These are phyloP conservation scores for Solanum clarkiae DNA, from an alignment of 257 asterid species.

Conservation along the genomic window DNA sequence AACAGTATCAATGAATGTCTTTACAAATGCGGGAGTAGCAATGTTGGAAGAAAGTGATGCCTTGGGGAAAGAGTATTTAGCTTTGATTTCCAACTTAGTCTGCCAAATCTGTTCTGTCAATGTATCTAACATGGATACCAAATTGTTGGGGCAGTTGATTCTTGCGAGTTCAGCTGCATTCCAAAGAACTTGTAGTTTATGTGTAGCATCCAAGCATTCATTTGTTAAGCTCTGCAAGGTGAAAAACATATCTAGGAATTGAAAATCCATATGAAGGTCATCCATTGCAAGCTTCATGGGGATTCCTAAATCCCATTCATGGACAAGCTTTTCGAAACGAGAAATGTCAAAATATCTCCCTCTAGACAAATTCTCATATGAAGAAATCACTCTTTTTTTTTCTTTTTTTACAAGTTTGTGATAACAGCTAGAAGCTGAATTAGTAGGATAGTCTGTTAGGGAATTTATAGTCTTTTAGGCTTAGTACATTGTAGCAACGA, in stretches of 20 bases:
- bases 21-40: too few species aligned
- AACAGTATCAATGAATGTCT: too few species aligned
- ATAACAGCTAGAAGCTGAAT: too few species aligned
- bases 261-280: too few species aligned
- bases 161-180: not conserved
- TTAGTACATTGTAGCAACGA: too few species aligned
- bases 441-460: not conserved
- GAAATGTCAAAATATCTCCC: not conserved
- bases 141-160: not conserved
- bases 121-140: not conserved
- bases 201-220: too few species aligned
- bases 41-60: too few species aligned
- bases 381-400: not conserved
- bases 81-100: not conserved
- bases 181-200: too few species aligned
- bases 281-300: too few species aligned
- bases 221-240: too few species aligned
- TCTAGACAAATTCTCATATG: too few species aligned
- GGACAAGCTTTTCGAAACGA: not conserved
- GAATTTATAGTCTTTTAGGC: not conserved
- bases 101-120: not conserved
- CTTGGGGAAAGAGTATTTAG: not conserved
- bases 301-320: not conserved
- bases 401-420: not conserved
- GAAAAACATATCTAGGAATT: too few species aligned